Evolutionary conservation across 2,329 filamentous ascomycete species (phyloP).

Genomic region (Epichloe sp.): DNA sequence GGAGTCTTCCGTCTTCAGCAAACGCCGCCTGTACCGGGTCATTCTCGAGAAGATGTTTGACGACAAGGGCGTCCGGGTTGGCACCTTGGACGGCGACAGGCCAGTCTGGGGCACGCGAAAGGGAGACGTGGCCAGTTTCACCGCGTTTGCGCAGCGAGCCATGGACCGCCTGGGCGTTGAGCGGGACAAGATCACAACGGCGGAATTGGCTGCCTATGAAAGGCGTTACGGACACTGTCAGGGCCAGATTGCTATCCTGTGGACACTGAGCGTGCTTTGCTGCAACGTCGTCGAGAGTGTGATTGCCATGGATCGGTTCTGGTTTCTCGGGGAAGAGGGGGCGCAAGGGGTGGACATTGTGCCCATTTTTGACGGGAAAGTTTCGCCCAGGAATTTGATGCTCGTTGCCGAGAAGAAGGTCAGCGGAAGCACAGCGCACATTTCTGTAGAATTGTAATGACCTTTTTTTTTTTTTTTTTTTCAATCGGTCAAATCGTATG

Average conservation of each 20-base stretch:
- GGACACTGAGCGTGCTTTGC: conserved; percentile 19
- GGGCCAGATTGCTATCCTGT: conserved; percentile 18
- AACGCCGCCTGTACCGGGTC: conserved; percentile 15
- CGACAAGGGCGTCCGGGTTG: conserved; percentile 12
- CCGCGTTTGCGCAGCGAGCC: conserved; percentile 14
- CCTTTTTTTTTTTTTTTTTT: too few relatives aligned
- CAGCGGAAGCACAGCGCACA: too few relatives aligned
- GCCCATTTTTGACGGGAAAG: conserved; percentile 14
- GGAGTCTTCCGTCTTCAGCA: conserved; percentile 11
- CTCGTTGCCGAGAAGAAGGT: conserved; percentile 7
- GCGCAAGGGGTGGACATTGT: conserved; percentile 13
- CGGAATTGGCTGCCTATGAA: conserved; percentile 15
- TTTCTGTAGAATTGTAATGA: too few relatives aligned
- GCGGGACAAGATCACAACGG: conserved; percentile 5
- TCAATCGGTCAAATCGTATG: too few relatives aligned
- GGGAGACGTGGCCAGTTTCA: conserved; percentile 14
- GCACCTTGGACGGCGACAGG: conserved; percentile 3
- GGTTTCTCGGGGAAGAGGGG: conserved; percentile 15
- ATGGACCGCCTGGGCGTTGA: conserved; percentile 13
- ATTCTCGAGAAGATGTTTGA: conserved; percentile 15
- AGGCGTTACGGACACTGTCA: conserved; percentile 10
- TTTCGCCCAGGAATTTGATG: conserved; percentile 15
- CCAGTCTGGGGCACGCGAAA: conserved; percentile 20
- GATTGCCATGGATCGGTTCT: conserved; percentile 19
- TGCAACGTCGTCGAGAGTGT: conserved; percentile 20